Evolutionary conservation across 2,329 filamentous ascomycete species (phyloP).

Genomic region (Colletotrichum sp.): DNA sequence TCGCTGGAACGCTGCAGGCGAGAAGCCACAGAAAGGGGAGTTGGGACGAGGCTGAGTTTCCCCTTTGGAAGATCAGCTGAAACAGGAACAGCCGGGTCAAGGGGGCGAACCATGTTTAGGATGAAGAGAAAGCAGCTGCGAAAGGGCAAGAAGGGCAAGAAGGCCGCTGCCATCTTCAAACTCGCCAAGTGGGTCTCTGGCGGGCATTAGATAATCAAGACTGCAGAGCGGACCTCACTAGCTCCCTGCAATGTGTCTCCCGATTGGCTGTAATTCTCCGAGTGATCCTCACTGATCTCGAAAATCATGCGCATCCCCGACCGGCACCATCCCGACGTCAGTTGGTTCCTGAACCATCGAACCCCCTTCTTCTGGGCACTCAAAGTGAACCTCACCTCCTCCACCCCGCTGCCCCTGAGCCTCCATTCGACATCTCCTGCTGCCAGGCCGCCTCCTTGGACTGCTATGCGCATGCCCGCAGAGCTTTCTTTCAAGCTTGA

Average conservation of each 20-base stretch:
- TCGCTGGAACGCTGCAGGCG: neutral
- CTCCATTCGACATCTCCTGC: conserved; percentile 6
- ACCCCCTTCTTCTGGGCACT: conserved; percentile 18
- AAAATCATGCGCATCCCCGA: conserved; percentile 13
- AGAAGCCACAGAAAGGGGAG: neutral
- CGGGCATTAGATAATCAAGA: conserved; percentile 5
- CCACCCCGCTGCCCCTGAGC: conserved; percentile 13
- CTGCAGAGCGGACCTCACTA: neutral
- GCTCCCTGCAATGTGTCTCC: neutral
- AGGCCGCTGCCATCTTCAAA: conserved; percentile 7
- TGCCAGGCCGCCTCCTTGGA: neutral
- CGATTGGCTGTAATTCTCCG: conserved; percentile 12
- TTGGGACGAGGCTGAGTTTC: conserved; percentile 4
- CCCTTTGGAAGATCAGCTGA: conserved; percentile 15
- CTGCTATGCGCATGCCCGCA: neutral
- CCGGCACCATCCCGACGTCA: conserved; percentile 4
- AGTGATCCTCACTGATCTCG: conserved; percentile 15
- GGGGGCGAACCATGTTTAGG: neutral
- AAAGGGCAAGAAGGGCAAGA: neutral
- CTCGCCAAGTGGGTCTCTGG: conserved; percentile 6
- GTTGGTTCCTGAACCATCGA: neutral
- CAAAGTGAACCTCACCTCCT: conserved; percentile 21
- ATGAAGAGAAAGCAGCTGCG: neutral
- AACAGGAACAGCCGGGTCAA: conserved; percentile 16
- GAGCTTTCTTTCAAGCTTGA: neutral